Conservation (phyloP, 2,329 filamentous ascomycete species). For the Ceratocystis variospora region DNA sequence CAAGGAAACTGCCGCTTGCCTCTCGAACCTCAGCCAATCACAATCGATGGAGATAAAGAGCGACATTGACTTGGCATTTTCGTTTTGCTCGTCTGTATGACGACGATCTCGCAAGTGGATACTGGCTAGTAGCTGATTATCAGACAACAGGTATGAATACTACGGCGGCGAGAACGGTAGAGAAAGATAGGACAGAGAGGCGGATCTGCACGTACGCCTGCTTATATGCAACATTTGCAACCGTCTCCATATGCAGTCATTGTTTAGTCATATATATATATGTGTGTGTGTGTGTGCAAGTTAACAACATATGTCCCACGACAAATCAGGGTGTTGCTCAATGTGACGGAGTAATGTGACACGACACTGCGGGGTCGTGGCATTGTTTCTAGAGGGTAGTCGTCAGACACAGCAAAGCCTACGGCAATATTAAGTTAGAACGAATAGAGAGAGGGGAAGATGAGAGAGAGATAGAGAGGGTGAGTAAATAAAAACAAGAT, state of each 20-base stretch:
- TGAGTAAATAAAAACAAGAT: background rate
- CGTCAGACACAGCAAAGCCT: background rate
- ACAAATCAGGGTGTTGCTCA: background rate
- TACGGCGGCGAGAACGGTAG: background rate
- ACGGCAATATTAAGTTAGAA: too few relatives aligned
- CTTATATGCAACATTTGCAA: background rate
- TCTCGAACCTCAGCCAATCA: background rate
- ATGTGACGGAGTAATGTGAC: background rate
- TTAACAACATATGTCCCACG: background rate
- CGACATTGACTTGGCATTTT: background rate
- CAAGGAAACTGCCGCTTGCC: background rate
- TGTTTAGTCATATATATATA: background rate
- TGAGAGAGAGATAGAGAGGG: background rate
- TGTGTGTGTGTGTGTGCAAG: background rate
- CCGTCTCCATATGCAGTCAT: background rate
- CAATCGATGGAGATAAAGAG: background rate
- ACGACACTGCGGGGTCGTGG: background rate
- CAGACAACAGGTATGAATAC: background rate
- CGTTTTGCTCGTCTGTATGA: too few relatives aligned
- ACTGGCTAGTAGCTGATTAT: background rate
- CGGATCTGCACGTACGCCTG: background rate
- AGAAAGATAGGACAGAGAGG: too few relatives aligned
- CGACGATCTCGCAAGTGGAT: too few relatives aligned
- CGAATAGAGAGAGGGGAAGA: too few relatives aligned
- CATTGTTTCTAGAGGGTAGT: background rate